Base-by-base conservation (phyloP, 1,284 basidiomycete species). In the Ceratorhiza oryzae-sativae region DNA sequence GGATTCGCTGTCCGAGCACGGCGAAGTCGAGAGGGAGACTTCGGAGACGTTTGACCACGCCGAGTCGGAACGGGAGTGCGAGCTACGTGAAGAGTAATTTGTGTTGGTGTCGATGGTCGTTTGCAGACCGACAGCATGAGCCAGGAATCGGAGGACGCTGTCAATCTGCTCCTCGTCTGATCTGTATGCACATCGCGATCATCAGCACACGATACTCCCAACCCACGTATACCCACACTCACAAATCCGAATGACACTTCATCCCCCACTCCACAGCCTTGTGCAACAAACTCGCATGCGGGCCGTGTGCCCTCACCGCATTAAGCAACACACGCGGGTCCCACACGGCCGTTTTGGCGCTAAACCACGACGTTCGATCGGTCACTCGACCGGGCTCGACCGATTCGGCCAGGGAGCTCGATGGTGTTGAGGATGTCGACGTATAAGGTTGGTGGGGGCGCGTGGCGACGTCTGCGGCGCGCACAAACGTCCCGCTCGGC, bases 241-340 rank as follows among this genome's bases (percentile, higher is more conserved):
- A 70, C 65, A 70, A 39, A 58, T 70, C 65, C 32, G 65, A 56
- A 46, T 58, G 20, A 41, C 65, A 70, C 41, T 70, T 70, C 1
- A 39, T 70, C 1, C 65, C 65, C 65, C 65, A 70, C 39, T 70
- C 65, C 25, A 70, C 65, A 30, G 65, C 65, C 53, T 70, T 70
- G 39, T 51, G 65, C 36, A 70, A 39, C 23, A 30, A 70, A 27
- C 18, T 30, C 27, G 27, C 18, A 20, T 56, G 25, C 53, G 53
- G 41, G 23, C 53, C 65, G 18, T 25, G 25, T 9, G 15, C 36
- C 48, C 46, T 46, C 18, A 70, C 53, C 6, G 65, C 65, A 41
- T 70, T 30, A 12, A 70, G 53, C 65, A 70, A 23, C 13, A 70
- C 27, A 56, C 65, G 65, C 9, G 65, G 65, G 27, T 70, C 65